A percentile compares a stretch with the other conserved stretches of the same genome.
Conservation (phyloP, 2,329 filamentous ascomycete genomes). For the Colletotrichum cereale region DNA sequence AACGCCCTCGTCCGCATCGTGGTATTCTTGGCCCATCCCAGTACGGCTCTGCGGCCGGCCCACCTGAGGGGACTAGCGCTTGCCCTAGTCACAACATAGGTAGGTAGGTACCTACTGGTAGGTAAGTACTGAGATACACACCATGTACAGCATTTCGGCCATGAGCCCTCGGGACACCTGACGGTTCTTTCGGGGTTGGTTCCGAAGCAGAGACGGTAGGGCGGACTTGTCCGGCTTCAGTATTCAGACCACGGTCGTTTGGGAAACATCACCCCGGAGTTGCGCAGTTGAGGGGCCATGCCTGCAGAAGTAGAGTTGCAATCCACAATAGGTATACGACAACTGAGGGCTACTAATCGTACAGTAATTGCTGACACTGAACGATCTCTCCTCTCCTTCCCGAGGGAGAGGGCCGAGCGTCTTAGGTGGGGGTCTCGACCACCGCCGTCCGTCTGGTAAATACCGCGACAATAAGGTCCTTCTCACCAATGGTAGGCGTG, state of each 20-base stretch:
- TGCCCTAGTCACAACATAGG: background rate
- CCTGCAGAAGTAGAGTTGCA: background rate
- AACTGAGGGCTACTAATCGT: background rate
- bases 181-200: background rate
- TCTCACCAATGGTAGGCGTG: background rate
- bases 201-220: background rate
- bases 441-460: background rate
- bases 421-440: background rate
- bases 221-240: background rate
- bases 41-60: background rate
- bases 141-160: background rate
- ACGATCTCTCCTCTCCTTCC: background rate
- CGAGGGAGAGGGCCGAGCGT: background rate
- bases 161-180: background rate
- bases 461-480: too few relatives aligned
- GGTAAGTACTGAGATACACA: too few relatives aligned
- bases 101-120: too few relatives aligned
- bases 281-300: background rate
- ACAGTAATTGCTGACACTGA: background rate
- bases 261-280: background rate
- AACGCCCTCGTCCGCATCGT: background rate
- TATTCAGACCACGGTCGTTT: background rate
- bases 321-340: background rate
- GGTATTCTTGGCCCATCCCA: background rate
- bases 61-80: background rate